phyloP scores from a whole-genome alignment of 2,329 filamentous ascomycete species.

The Trichoderma breve region DNA sequence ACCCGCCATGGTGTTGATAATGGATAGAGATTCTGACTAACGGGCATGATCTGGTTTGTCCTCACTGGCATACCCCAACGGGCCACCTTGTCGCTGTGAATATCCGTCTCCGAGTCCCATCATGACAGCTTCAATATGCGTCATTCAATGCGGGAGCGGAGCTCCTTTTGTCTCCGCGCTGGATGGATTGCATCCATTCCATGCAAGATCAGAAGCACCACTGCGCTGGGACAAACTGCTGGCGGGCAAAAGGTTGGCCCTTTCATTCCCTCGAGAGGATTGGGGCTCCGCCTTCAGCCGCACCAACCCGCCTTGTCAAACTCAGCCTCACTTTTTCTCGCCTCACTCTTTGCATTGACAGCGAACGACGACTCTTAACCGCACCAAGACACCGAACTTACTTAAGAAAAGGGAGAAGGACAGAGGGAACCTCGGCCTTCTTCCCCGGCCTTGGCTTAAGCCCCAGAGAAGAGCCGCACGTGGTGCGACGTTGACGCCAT shows the following conservation, averaged over 20 bases:
- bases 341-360: background rate
- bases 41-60: background rate
- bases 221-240: background rate
- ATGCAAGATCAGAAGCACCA: background rate
- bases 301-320: background rate
- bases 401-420: background rate
- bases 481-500: background rate
- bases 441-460: background rate
- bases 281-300: conserved; percentile 13
- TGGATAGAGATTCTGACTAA: conserved; percentile 1
- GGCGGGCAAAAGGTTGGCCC: background rate
- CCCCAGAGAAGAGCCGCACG: background rate
- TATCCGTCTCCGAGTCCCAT: background rate
- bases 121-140: background rate
- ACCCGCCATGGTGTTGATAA: background rate
- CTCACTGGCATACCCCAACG: background rate
- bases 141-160: background rate
- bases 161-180: background rate
- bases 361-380: background rate
- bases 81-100: background rate
- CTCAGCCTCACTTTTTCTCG: conserved; percentile 6
- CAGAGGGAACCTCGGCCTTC: background rate
- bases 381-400: conserved; percentile 10
- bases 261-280: background rate
- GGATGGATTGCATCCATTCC: background rate